Conservation (phyloP, 108 stramenopile genomes). For the Parmales sp. region DNA sequence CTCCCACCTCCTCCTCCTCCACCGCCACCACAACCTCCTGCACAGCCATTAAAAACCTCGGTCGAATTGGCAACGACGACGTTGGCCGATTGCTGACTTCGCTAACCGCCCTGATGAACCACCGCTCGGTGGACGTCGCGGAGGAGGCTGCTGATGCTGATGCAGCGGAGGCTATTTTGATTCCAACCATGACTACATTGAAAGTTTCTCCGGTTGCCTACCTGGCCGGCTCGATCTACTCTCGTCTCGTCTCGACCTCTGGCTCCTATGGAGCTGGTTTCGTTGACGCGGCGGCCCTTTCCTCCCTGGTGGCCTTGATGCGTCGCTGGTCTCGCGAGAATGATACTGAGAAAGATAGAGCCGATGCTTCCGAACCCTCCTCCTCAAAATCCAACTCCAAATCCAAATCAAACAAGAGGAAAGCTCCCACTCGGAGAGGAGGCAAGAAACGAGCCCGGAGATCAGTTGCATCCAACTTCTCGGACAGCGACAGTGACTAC, state of each 20-base stretch:
- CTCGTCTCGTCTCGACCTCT: constrained; percentile 34
- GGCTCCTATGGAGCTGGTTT: constrained; percentile 62
- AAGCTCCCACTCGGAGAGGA: too few species aligned
- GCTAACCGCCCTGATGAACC: background rate
- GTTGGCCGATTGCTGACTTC: background rate
- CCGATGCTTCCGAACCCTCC: constrained; percentile 13
- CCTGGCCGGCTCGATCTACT: constrained; percentile 45
- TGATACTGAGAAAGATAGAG: background rate
- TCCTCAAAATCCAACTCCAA: background rate
- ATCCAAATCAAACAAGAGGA: constrained; percentile 24
- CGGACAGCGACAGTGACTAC: too few species aligned
- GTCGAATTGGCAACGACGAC: background rate
- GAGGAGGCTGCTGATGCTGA: background rate
- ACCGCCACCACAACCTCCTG: background rate
- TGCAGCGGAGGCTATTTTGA: background rate
- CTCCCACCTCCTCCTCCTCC: background rate
- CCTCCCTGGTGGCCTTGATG: constrained; percentile 44
- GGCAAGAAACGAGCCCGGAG: too few species aligned
- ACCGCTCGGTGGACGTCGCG: background rate
- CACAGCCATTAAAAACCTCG: too few species aligned
- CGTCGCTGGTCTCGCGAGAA: constrained; percentile 55
- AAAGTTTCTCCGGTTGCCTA: constrained; percentile 39
- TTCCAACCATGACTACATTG: constrained; percentile 2
- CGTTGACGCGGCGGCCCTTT: constrained; percentile 46
- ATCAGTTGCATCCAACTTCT: too few species aligned